A percentile compares a stretch with the other conserved stretches of the same genome.
Conservation (phyloP, 2,329 filamentous ascomycete genomes). For the Fusarium fracticaudum region DNA sequence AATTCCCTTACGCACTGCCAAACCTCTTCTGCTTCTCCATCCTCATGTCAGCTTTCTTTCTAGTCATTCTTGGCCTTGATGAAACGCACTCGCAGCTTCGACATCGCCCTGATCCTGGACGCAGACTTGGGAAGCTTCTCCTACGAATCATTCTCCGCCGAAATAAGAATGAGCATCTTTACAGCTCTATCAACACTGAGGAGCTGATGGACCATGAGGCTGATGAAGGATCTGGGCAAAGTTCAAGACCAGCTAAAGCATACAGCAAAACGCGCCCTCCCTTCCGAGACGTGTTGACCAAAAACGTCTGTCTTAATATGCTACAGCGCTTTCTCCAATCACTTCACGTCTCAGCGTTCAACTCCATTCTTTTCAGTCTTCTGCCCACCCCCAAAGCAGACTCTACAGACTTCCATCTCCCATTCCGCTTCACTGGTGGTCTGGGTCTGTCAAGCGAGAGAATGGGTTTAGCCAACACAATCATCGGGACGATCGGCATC, state of each 20-base stretch:
- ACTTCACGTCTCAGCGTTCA: constrained; percentile 80
- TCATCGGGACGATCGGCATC: constrained; percentile 80
- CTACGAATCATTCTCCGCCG: neutral
- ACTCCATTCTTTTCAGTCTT: constrained; percentile 80
- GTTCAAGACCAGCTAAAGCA: neutral
- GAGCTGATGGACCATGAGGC: neutral
- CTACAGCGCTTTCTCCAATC: constrained; percentile 75
- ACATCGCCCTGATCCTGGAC: neutral
- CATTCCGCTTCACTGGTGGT: constrained; percentile 76
- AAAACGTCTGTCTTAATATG: constrained; percentile 64
- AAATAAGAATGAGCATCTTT: neutral
- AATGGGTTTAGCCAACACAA: constrained; percentile 81
- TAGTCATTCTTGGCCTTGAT: constrained; percentile 61
- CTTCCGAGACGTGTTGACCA: constrained; percentile 65
- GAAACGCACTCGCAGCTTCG: constrained; percentile 53
- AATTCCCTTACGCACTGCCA: constrained; percentile 63
- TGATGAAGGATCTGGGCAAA: neutral
- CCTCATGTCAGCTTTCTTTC: constrained; percentile 53
- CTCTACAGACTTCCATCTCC: constrained; percentile 52
- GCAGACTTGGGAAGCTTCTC: neutral
- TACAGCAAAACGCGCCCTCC: constrained; percentile 60
- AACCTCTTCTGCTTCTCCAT: constrained; percentile 63
- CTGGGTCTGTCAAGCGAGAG: constrained; percentile 76
- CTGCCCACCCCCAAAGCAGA: constrained; percentile 74
- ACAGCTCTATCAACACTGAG: neutral